Evolutionary conservation across 2,329 filamentous ascomycete species (phyloP).

Genomic region (Biscogniauxia marginata): DNA sequence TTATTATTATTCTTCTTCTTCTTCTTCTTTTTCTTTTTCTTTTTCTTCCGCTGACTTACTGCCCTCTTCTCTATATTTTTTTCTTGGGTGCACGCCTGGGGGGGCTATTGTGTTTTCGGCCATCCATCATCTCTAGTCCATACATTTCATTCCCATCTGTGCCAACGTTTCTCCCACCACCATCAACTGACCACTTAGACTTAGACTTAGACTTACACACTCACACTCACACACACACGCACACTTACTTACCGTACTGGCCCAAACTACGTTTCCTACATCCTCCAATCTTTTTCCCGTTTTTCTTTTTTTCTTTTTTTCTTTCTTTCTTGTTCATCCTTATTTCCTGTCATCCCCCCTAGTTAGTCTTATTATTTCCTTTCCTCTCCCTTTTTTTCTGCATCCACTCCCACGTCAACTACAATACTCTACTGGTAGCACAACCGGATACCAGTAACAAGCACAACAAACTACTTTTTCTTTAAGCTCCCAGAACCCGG

Average conservation of each 20-base stretch:
- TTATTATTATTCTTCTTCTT: too few relatives aligned
- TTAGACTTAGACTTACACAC: not conserved
- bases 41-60: not conserved
- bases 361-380: constrained; percentile 8
- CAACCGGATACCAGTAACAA: not conserved
- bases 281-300: not conserved
- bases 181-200: not conserved
- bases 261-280: not conserved
- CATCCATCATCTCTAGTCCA: not conserved
- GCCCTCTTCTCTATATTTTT: not conserved
- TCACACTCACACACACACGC: not conserved
- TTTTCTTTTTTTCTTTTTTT: constrained; percentile 1
- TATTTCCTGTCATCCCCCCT: constrained; percentile 9
- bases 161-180: not conserved
- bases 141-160: not conserved
- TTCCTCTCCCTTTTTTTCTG: constrained; percentile 3
- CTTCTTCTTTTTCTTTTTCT: too few relatives aligned
- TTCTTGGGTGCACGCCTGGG: not conserved
- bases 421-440: too few relatives aligned
- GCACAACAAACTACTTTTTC: not conserved
- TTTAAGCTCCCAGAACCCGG: constrained; percentile 7
- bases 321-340: not conserved
- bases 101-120: too few relatives aligned
- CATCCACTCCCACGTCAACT: not conserved
- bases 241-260: not conserved